Conservation (phyloP, 163 green algal species). For the Chloroidium sp. region DNA sequence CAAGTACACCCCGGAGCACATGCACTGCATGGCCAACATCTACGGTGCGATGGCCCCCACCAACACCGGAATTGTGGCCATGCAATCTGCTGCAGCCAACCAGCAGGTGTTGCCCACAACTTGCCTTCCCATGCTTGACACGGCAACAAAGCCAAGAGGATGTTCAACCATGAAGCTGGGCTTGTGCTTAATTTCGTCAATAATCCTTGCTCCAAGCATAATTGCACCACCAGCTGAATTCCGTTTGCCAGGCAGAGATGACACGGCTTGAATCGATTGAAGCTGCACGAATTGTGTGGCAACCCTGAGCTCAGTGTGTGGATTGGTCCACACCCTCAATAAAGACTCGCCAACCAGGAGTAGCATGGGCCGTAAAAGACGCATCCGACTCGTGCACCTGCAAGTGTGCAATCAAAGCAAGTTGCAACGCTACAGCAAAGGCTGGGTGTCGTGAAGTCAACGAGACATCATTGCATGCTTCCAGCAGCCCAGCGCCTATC, state of each 20-base stretch:
- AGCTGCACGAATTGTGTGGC: too few relatives aligned
- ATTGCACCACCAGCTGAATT: too few relatives aligned
- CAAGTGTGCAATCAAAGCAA: too few relatives aligned
- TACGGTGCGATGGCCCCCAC: conserved; percentile 74
- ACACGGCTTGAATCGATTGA: too few relatives aligned
- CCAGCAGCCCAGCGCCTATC: neutral
- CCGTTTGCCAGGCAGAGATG: too few relatives aligned
- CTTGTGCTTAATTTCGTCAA: too few relatives aligned
- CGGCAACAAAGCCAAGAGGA: conserved; percentile 47
- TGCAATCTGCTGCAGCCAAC: conserved; percentile 53
- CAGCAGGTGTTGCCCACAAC: conserved; percentile 28
- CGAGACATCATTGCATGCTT: neutral
- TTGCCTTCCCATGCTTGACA: conserved; percentile 5
- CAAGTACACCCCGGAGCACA: conserved; percentile 98
- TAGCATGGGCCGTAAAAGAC: too few relatives aligned
- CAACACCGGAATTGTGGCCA: conserved; percentile 73
- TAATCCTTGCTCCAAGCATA: neutral
- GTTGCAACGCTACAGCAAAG: too few relatives aligned
- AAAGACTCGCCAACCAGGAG: too few relatives aligned
- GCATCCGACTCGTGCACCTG: too few relatives aligned
- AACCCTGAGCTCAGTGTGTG: too few relatives aligned
- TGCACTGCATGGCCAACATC: conserved; percentile 86
- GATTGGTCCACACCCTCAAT: too few relatives aligned
- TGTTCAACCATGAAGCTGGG: conserved; percentile 31
- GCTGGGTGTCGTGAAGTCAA: neutral